phyloP scores from a whole-genome alignment of 116 monocot species.

The Cymodocea nodosa region DNA sequence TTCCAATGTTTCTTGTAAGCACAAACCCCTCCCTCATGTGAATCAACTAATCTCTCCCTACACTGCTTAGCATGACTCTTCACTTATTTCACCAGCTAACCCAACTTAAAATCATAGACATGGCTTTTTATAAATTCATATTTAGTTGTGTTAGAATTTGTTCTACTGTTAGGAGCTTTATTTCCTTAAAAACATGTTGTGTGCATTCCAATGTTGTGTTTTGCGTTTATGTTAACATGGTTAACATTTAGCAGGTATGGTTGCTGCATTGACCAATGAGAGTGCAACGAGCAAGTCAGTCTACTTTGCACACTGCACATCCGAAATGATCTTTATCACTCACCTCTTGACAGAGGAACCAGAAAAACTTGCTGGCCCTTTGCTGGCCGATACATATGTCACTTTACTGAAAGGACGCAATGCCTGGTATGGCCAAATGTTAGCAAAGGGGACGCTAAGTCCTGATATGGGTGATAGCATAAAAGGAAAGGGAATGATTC shows the following conservation, averaged over 20 bases:
- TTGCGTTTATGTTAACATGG: too few species aligned
- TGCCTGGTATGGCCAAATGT: conserved; percentile 93
- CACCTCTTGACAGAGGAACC: conserved; percentile 85
- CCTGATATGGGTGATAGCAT: conserved; percentile 95
- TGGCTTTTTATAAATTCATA: too few species aligned
- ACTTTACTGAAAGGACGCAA: conserved; percentile 95
- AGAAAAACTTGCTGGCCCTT: conserved; percentile 89
- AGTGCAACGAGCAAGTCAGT: conserved; percentile 98
- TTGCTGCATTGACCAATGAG: conserved; percentile 91
- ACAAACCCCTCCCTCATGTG: too few species aligned
- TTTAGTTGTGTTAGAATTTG: too few species aligned
- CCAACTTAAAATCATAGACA: too few species aligned
- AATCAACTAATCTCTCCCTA: too few species aligned
- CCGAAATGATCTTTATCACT: conserved; percentile 98
- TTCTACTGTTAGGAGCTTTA: too few species aligned
- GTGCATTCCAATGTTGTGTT: too few species aligned
- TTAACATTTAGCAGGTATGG: conserved; percentile 52
- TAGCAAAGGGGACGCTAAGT: conserved; percentile 79
- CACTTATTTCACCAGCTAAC: too few species aligned
- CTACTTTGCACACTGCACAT: conserved; percentile 93
- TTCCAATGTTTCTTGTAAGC: too few species aligned
- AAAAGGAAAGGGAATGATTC: conserved; percentile 97
- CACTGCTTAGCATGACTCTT: too few species aligned
- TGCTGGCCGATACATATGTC: conserved; percentile 93
- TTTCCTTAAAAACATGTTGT: too few species aligned